These are phyloP conservation scores for Leishmania major DNA, from an alignment of 208 protist genomes.

Conservation along the genomic window DNA sequence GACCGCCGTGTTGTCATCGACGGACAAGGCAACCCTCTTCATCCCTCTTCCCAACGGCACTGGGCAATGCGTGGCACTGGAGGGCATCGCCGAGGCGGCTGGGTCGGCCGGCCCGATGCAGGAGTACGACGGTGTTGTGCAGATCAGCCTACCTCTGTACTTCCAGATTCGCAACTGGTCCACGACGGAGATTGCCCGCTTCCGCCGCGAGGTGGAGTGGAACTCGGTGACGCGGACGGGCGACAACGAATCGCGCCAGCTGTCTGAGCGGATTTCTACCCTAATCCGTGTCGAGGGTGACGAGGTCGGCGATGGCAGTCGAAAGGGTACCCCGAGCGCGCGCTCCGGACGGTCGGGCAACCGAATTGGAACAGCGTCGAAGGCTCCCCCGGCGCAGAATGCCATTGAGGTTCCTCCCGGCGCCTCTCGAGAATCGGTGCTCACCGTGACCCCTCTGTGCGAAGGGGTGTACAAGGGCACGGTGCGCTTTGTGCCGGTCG, in stretches of 20 bases:
- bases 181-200: conserved; percentile 63
- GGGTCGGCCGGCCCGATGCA: conserved; percentile 48
- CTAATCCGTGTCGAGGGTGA: conserved; percentile 8
- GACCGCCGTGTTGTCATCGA: not conserved
- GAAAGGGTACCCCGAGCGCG: not conserved
- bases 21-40: conserved; percentile 90
- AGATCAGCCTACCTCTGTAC: conserved; percentile 13
- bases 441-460: conserved; percentile 81
- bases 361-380: not conserved
- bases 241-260: not conserved
- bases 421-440: conserved; percentile 57
- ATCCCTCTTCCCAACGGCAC: conserved; percentile 93
- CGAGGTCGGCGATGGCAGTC: not conserved
- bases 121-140: conserved; percentile 37
- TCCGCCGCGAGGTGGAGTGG: conserved; percentile 82
- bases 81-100: conserved; percentile 61
- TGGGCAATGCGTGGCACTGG: conserved; percentile 80
- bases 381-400: not conserved
- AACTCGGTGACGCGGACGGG: conserved; percentile 29
- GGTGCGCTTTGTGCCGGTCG: conserved; percentile 55
- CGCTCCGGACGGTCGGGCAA: conserved; percentile 53
- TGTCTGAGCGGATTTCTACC: not conserved
- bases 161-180: conserved; percentile 38
- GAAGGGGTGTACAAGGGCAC: conserved; percentile 82
- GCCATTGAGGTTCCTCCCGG: conserved; percentile 90